phyloP scores from a whole-genome alignment of 148 eudicot species.

The Vaccinium macrocarpon region DNA sequence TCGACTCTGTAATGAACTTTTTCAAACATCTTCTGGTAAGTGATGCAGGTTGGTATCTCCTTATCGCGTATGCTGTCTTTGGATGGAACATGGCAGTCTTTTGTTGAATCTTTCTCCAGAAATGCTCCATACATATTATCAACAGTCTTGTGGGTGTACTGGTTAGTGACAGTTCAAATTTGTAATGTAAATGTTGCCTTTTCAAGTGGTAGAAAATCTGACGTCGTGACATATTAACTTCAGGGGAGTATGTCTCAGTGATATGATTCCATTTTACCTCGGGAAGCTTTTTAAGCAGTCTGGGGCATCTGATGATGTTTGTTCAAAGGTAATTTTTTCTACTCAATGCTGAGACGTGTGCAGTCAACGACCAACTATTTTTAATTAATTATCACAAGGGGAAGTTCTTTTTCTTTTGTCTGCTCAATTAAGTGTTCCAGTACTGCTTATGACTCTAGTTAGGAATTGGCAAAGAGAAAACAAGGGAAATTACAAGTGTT shows the following conservation, averaged over 20 bases:
- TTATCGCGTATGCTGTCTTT: constrained; percentile 61
- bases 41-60: constrained; percentile 75
- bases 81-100: constrained; percentile 92
- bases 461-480: constrained; percentile 75
- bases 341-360: constrained; percentile 8
- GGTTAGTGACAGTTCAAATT: constrained; percentile 43
- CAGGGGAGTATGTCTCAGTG: constrained; percentile 97
- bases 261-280: constrained; percentile 85
- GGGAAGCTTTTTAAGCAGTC: constrained; percentile 75
- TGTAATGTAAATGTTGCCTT: neutral
- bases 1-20: neutral
- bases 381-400: neutral
- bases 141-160: constrained; percentile 88
- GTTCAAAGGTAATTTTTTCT: constrained; percentile 61
- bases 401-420: neutral
- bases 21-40: neutral
- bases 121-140: constrained; percentile 76
- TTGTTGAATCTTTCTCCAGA: constrained; percentile 71
- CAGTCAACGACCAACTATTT: neutral
- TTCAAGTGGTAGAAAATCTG: constrained; percentile 4
- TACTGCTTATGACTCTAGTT: constrained; percentile 44
- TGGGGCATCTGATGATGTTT: constrained; percentile 75
- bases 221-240: constrained; percentile 18
- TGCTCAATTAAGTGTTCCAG: neutral
- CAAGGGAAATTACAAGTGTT: constrained; percentile 35